A percentile compares a stretch with the other conserved stretches of the same genome.
Conservation (phyloP, 1,284 basidiomycete species). For the Cutaneotrichosporon mucoides region DNA sequence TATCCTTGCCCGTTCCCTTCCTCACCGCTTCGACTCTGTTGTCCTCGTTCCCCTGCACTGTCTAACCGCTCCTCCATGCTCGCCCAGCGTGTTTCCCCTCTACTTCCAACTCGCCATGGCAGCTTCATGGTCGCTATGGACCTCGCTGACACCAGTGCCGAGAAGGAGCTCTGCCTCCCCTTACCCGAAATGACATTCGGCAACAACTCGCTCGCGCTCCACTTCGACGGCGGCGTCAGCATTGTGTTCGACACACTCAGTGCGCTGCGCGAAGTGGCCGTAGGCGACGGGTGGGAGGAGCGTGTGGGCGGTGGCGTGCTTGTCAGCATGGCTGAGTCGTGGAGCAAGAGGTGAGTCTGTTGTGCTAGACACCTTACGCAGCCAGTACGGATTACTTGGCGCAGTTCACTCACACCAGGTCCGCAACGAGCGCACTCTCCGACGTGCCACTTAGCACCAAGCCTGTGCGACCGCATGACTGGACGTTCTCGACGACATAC, state of each 20-base stretch:
- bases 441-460: slow-evolving; percentile 69
- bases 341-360: slow-evolving; percentile 69
- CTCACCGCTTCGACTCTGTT: too few relatives aligned
- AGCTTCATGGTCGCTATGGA: too few relatives aligned
- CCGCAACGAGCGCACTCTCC: slow-evolving; percentile 19
- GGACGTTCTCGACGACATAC: slow-evolving; percentile 95
- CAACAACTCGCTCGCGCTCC: slow-evolving; percentile 68
- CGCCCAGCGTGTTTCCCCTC: too few relatives aligned
- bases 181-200: slow-evolving; percentile 98
- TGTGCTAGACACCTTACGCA: too few relatives aligned
- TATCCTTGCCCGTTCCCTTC: too few relatives aligned
- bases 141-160: slow-evolving; percentile 54
- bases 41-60: too few relatives aligned
- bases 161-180: slow-evolving; percentile 68
- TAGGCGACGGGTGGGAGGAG: slow-evolving; percentile 62
- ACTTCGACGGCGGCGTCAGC: slow-evolving; percentile 54
- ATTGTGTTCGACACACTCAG: slow-evolving; percentile 67
- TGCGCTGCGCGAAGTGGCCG: slow-evolving; percentile 70
- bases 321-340: slow-evolving; percentile 89
- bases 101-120: too few relatives aligned
- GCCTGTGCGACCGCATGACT: slow-evolving; percentile 84
- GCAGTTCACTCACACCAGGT: slow-evolving; percentile 11
- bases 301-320: slow-evolving; percentile 83
- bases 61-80: too few relatives aligned
- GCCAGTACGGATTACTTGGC: too few relatives aligned